A percentile compares a stretch with the other conserved stretches of the same genome.
Conservation (phyloP, 2,329 filamentous ascomycete species). For the Ceratocystis ficicola region DNA sequence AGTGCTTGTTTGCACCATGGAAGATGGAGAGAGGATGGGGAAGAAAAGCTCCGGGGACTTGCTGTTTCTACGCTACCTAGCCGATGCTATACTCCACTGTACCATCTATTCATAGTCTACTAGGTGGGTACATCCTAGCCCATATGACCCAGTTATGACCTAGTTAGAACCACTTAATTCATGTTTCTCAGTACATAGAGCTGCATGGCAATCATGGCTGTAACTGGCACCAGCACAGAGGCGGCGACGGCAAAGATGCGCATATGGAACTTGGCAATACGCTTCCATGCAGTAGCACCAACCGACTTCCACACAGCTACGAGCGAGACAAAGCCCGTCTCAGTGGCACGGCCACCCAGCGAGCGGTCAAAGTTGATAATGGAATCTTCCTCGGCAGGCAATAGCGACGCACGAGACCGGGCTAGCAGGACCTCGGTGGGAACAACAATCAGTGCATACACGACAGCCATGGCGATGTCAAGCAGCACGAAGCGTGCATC, state of each 20-base stretch:
- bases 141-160: too few species aligned
- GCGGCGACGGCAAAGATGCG: slow-evolving; percentile 43
- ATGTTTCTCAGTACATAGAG: slow-evolving; percentile 5
- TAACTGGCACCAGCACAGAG: slow-evolving; percentile 29
- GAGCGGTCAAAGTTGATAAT: slow-evolving; percentile 85
- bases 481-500: slow-evolving; percentile 27
- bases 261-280: slow-evolving; percentile 55
- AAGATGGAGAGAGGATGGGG: too few species aligned
- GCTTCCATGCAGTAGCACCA: slow-evolving; percentile 55
- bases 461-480: slow-evolving; percentile 33
- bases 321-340: slow-evolving; percentile 57
- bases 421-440: slow-evolving; percentile 65
- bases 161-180: not conserved
- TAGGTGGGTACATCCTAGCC: not conserved
- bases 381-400: slow-evolving; percentile 67
- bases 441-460: slow-evolving; percentile 46
- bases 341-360: slow-evolving; percentile 68
- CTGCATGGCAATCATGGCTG: slow-evolving; percentile 29
- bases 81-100: not conserved
- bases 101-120: not conserved
- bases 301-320: slow-evolving; percentile 71
- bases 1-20: too few species aligned
- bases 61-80: too few species aligned
- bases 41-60: too few species aligned
- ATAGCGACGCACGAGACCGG: slow-evolving; percentile 76